Conservation (phyloP, 192 early-diverging fungal species). For the Mortierella alpina region DNA sequence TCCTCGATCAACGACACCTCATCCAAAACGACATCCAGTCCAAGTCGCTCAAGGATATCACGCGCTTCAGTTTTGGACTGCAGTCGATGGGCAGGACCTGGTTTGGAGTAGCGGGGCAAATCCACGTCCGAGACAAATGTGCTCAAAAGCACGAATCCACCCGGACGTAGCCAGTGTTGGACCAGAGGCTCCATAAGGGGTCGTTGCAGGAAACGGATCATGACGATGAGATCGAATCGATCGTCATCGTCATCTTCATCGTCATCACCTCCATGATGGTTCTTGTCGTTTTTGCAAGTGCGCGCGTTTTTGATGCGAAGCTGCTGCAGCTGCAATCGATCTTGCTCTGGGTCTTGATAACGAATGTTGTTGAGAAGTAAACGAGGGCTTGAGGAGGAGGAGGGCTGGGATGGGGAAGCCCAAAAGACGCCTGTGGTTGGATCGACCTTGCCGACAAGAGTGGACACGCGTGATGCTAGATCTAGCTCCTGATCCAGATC, state of each 20-base stretch:
- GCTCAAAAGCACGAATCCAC: constrained; percentile 13
- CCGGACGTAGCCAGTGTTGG: constrained; percentile 14
- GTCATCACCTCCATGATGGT: background rate
- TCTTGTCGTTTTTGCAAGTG: background rate
- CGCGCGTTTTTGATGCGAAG: too few species aligned
- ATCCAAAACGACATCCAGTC: background rate
- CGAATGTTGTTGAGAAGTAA: background rate
- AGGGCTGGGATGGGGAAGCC: background rate
- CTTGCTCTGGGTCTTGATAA: background rate
- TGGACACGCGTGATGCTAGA: background rate
- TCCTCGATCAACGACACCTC: constrained; percentile 7
- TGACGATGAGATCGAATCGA: constrained; percentile 53
- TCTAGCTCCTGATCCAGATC: constrained; percentile 17
- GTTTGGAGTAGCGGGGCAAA: constrained; percentile 10
- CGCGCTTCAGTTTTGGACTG: constrained; percentile 9
- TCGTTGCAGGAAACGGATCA: constrained; percentile 54
- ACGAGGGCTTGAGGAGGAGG: background rate
- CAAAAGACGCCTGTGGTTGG: constrained; percentile 1
- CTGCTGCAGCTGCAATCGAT: background rate
- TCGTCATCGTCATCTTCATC: background rate
- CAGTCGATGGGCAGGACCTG: constrained; percentile 16
- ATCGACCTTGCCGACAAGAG: constrained; percentile 26
- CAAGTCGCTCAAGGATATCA: constrained; percentile 1
- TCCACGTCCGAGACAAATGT: constrained; percentile 21
- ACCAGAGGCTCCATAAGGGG: constrained; percentile 40